Evolutionary conservation across 345 rosid genomes (phyloP).

Genomic region (Linum tenue): DNA sequence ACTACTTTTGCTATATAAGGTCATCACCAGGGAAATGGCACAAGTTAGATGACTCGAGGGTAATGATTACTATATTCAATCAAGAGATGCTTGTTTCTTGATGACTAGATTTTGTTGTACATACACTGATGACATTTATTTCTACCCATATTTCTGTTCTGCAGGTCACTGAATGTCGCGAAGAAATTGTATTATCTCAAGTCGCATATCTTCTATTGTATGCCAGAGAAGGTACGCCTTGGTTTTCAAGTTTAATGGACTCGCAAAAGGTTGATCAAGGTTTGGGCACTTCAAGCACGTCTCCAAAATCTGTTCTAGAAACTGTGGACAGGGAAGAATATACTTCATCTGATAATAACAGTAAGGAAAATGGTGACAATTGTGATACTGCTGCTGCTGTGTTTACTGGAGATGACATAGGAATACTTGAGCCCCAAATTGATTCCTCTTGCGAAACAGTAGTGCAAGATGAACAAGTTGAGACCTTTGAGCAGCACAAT

Average conservation of each 20-base stretch:
- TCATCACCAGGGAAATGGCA: slow-evolving; percentile 71
- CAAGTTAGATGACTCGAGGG: slow-evolving; percentile 53
- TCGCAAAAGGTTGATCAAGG: slow-evolving; percentile 18
- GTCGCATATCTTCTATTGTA: slow-evolving; percentile 78
- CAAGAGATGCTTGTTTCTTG: too few species aligned
- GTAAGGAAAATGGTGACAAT: slow-evolving; percentile 13
- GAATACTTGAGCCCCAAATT: slow-evolving; percentile 7
- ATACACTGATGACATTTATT: too few species aligned
- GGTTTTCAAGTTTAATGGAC: slow-evolving; percentile 55
- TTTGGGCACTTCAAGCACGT: slow-evolving; percentile 24
- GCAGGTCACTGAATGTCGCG: slow-evolving; percentile 51
- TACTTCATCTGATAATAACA: slow-evolving; percentile 12
- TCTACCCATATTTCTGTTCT: not conserved
- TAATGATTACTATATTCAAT: slow-evolving; percentile 17
- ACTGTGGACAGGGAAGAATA: slow-evolving; percentile 21
- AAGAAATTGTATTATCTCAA: slow-evolving; percentile 48
- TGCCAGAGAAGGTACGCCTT: slow-evolving; percentile 55
- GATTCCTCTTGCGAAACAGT: slow-evolving; percentile 8
- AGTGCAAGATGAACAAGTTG: slow-evolving; percentile 5
- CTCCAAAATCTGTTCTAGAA: slow-evolving; percentile 78
- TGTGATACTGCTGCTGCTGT: not conserved
- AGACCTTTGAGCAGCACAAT: slow-evolving; percentile 7
- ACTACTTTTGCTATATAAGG: slow-evolving; percentile 55
- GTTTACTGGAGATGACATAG: slow-evolving; percentile 23
- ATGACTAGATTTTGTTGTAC: too few species aligned